A percentile compares a stretch with the other conserved stretches of the same genome.
Conservation (phyloP, 1,284 basidiomycete species). For the Sutorius eximius region DNA sequence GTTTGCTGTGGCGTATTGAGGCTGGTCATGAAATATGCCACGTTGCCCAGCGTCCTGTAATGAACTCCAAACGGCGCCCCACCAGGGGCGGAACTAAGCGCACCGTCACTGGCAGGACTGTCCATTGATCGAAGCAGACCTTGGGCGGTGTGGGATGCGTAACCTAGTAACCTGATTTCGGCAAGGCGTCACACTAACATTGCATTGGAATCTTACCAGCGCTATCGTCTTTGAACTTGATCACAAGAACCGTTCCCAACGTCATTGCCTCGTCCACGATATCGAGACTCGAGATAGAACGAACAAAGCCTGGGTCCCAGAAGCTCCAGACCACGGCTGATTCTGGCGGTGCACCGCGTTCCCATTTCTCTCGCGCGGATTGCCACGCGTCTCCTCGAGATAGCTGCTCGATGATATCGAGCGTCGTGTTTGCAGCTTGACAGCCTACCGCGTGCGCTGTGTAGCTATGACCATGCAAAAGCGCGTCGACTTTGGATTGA, state of each 20-base stretch:
- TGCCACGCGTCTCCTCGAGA: slow-evolving; percentile 45
- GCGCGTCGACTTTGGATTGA: slow-evolving; percentile 77
- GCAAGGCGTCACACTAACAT: slow-evolving; percentile 1
- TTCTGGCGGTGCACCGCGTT: slow-evolving; percentile 3
- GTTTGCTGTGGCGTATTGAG: slow-evolving; percentile 65
- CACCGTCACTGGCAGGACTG: slow-evolving; percentile 18
- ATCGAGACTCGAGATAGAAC: slow-evolving; percentile 55
- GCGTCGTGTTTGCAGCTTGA: slow-evolving; percentile 82
- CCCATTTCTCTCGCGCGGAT: slow-evolving; percentile 36
- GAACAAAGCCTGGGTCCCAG: slow-evolving; percentile 79
- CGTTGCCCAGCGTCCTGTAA: slow-evolving; percentile 87
- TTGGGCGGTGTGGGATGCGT: slow-evolving; percentile 75
- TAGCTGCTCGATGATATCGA: slow-evolving; percentile 64
- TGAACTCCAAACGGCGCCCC: slow-evolving; percentile 74
- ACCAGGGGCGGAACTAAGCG: slow-evolving; percentile 48
- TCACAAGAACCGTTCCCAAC: slow-evolving; percentile 83
- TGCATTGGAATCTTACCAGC: slow-evolving; percentile 46
- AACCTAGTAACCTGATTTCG: slow-evolving; percentile 48
- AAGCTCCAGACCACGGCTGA: slow-evolving; percentile 72
- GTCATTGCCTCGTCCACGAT: slow-evolving; percentile 80
- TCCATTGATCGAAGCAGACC: slow-evolving; percentile 54
- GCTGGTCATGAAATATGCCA: slow-evolving; percentile 94
- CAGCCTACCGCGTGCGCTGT: slow-evolving; percentile 92
- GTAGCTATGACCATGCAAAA: slow-evolving; percentile 95
- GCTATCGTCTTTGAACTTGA: slow-evolving; percentile 68